phyloP scores from a whole-genome alignment of 768 basidiomycete species.

The Kwoniella dendrophila region DNA sequence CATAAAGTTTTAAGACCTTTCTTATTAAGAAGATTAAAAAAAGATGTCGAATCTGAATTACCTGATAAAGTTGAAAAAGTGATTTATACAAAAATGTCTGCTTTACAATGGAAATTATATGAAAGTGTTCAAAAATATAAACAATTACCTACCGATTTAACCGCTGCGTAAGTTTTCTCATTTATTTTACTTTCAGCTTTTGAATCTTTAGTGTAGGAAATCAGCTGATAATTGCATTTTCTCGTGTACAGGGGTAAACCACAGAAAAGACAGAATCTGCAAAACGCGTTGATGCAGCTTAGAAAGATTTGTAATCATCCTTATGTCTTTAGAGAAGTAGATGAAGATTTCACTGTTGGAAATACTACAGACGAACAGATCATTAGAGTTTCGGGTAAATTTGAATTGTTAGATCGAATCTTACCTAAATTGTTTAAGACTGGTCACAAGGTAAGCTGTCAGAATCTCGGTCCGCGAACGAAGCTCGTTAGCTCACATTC shows the following conservation, averaged over 20 bases:
- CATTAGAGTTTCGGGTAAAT: constrained; percentile 84
- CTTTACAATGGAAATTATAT: constrained; percentile 86
- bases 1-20: constrained; percentile 96
- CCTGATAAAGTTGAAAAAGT: constrained; percentile 98
- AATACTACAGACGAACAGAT: constrained; percentile 81
- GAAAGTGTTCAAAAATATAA: constrained; percentile 98
- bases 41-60: constrained; percentile 92
- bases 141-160: constrained; percentile 75
- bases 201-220: too few species aligned
- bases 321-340: constrained; percentile 91
- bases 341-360: constrained; percentile 85
- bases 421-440: constrained; percentile 92
- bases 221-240: background rate
- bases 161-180: constrained; percentile 38
- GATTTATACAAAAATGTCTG: constrained; percentile 93
- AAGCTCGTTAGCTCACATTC: background rate
- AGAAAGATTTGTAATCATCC: constrained; percentile 99
- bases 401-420: constrained; percentile 85
- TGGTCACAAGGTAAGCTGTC: constrained; percentile 73
- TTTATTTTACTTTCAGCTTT: too few species aligned
- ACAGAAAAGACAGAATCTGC: constrained; percentile 42
- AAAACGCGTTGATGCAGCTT: constrained; percentile 96
- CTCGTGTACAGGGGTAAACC: constrained; percentile 27
- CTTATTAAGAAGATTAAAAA: constrained; percentile 87
- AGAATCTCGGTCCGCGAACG: background rate